phyloP scores from a whole-genome alignment of 169 alveolate genomes.

The Plasmodium inui region DNA sequence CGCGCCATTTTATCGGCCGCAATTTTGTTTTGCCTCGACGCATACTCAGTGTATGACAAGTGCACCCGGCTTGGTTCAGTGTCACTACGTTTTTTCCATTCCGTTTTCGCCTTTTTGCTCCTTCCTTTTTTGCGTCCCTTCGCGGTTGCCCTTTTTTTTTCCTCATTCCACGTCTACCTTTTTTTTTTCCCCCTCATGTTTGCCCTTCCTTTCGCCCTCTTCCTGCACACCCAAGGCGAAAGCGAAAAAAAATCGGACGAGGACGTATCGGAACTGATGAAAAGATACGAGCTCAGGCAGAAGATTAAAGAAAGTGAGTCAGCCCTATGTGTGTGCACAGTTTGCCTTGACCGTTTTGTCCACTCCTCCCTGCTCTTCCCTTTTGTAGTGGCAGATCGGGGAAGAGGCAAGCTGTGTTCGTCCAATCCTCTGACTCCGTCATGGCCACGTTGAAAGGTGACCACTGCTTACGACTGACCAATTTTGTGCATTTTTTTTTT shows the following conservation, averaged over 20 bases:
- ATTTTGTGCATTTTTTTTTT: constrained; percentile 3
- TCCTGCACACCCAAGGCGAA: constrained; percentile 34
- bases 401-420: background rate
- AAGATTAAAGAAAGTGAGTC: constrained; percentile 67
- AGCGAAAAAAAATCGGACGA: constrained; percentile 59
- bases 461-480: background rate
- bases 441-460: background rate
- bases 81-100: background rate
- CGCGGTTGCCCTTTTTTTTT: background rate
- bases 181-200: background rate
- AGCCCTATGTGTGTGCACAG: background rate
- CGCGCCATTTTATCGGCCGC: background rate
- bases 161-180: background rate
- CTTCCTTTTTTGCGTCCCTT: background rate
- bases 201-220: constrained; percentile 9
- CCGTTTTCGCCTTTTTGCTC: background rate
- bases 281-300: constrained; percentile 75
- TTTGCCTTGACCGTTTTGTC: background rate
- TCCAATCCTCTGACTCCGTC: background rate
- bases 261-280: constrained; percentile 38
- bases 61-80: background rate
- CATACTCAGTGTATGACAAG: background rate
- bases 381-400: background rate
- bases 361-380: background rate
- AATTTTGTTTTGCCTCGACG: background rate